phyloP scores from a whole-genome alignment of 306 rosid species.

The Dicorynia guianensis region DNA sequence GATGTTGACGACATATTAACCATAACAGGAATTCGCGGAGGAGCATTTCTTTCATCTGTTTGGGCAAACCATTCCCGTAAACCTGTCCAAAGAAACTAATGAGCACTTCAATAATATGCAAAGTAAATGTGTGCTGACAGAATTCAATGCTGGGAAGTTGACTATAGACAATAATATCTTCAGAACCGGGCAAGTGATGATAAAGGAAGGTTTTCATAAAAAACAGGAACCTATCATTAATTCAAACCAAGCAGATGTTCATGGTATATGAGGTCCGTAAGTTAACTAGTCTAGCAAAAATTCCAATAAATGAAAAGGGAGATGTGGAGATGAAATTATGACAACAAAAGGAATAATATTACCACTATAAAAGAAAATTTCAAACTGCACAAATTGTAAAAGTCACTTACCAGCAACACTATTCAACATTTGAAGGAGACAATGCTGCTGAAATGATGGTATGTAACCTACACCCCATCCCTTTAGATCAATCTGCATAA shows the following conservation, averaged over 20 bases:
- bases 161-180: not conserved
- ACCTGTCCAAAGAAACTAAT: slow-evolving; percentile 55
- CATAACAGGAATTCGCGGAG: slow-evolving; percentile 97
- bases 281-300: not conserved
- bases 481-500: slow-evolving; percentile 96
- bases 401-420: slow-evolving; percentile 88
- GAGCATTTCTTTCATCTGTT: slow-evolving; percentile 93
- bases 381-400: slow-evolving; percentile 18
- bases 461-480: slow-evolving; percentile 98
- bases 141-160: not conserved
- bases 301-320: not conserved
- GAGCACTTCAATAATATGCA: slow-evolving; percentile 16
- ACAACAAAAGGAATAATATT: slow-evolving; percentile 14
- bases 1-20: slow-evolving; percentile 96
- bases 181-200: not conserved
- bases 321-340: slow-evolving; percentile 11
- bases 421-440: slow-evolving; percentile 94
- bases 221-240: slow-evolving; percentile 3
- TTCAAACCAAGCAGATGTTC: not conserved
- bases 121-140: not conserved
- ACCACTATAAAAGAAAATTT: slow-evolving; percentile 30
- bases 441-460: slow-evolving; percentile 95
- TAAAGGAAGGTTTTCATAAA: not conserved
- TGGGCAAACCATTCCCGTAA: slow-evolving; percentile 97
- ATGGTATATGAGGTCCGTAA: not conserved